Evolutionary conservation across 1,284 basidiomycete species (phyloP), one percentile per base, ranked within the genome.

Genomic region (Ceratobasidium sp.): DNA sequence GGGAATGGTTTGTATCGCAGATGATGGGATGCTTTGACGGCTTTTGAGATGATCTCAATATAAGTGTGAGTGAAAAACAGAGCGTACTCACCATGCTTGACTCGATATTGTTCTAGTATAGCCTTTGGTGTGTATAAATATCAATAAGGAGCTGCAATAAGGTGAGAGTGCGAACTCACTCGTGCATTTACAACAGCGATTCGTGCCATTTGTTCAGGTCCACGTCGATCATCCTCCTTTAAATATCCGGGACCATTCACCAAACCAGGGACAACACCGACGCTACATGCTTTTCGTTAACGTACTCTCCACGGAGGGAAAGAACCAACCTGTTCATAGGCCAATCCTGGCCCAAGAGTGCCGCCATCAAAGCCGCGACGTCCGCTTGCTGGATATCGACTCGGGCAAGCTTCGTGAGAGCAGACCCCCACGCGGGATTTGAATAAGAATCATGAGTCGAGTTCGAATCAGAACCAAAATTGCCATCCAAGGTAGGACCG

Each of bases 351-450:
- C 91, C 92, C 23, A 92, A 77, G n/a, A 93, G 81, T 0, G 89
- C 81, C 1, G 91, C 84, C 90, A 96, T 93, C 52, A 96, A 82
- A 5, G 91, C 85, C 9, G 94, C 86, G 23, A 96, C 83, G 77
- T 96, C 94, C 0, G 93, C 94, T 77, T 96, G 94, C 73, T 92
- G 92, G 1, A 96, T 85, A 76, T 96, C 92, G 34, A 86, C 85
- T 16, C 92, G 84, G 30, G 85, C 81, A 0, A 92, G 79, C 65
- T 87, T 83, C 3, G 78, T 61, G 26, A 77, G 59, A 21, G 73
- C 77, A 1, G 92, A 79, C 10, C 81, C 80, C 91, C 92, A 94
- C 0, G 85, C 83, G 36, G 65, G 65, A 32, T 77, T 77, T 1
- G 91, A 92, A 76, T 90, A 93, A 0, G 84, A 81, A 75, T 93